Evolutionary conservation across 805 yeast species (phyloP).

Genomic region (Debaryomyces tyrocola): DNA sequence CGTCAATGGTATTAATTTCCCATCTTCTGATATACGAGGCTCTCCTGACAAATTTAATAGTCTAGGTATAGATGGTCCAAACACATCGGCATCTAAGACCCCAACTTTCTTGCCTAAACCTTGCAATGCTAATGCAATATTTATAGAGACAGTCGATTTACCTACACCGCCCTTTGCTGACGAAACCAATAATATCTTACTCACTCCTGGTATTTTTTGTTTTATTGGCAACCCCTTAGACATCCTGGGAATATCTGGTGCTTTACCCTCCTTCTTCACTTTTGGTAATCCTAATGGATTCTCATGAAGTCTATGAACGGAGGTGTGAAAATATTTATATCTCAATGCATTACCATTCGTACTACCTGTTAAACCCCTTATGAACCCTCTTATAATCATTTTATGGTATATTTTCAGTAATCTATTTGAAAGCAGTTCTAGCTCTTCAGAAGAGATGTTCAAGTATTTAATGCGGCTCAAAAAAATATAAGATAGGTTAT

Average conservation of each 20-base stretch:
- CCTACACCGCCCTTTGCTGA: constrained; percentile 86
- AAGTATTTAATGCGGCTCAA: no score
- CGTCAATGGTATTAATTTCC: constrained; percentile 61
- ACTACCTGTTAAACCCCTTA: no score
- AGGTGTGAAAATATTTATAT: constrained; percentile 1
- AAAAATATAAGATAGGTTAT: no score
- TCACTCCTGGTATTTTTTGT: constrained; percentile 59
- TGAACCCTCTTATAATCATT: no score
- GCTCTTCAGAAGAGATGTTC: no score
- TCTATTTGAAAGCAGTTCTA: no score
- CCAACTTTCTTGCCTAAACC: constrained; percentile 59
- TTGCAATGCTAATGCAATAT: constrained; percentile 63
- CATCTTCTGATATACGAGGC: constrained; percentile 54
- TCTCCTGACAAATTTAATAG: constrained; percentile 69
- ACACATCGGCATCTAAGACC: constrained; percentile 74
- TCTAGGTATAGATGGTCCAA: constrained; percentile 83
- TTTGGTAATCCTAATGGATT: constrained; percentile 44
- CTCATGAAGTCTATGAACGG: constrained; percentile 23
- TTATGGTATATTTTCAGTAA: no score
- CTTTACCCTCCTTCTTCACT: constrained; percentile 8
- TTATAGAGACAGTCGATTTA: constrained; percentile 71
- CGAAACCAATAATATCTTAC: constrained; percentile 61
- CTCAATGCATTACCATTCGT: not conserved
- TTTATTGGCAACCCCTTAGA: constrained; percentile 57
- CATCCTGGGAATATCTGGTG: constrained; percentile 38